Conservation (phyloP, 768 basidiomycete genomes). For the Hysterangium stoloniferum region DNA sequence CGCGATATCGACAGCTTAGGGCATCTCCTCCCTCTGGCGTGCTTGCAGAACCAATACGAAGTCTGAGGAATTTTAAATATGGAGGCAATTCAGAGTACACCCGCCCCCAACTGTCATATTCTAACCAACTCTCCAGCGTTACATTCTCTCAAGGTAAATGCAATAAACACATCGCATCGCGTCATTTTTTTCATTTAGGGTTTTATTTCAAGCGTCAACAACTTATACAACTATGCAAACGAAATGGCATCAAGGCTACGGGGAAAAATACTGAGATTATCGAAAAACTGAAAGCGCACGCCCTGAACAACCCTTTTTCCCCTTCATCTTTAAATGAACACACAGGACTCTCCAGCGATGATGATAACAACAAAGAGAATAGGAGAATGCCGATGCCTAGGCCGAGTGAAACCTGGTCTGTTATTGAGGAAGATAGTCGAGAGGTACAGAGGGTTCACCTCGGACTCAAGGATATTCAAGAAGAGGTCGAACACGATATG, state of each 20-base stretch:
- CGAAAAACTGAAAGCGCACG: conserved; percentile 58
- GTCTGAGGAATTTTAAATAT: neutral
- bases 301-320: conserved; percentile 51
- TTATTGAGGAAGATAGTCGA: conserved; percentile 54
- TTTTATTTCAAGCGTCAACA: conserved; percentile 48
- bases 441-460: conserved; percentile 3
- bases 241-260: conserved; percentile 68
- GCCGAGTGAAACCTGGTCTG: conserved; percentile 77
- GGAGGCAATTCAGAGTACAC: conserved; percentile 2
- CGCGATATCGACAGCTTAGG: neutral
- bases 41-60: no score
- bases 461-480: conserved; percentile 41
- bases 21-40: no score
- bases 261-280: conserved; percentile 77
- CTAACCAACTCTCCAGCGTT: conserved; percentile 80
- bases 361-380: conserved; percentile 23
- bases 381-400: conserved; percentile 31
- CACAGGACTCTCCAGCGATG: conserved; percentile 10
- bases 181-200: neutral
- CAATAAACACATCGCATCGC: neutral
- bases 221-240: conserved; percentile 79
- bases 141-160: conserved; percentile 55
- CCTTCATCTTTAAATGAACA: conserved; percentile 30
- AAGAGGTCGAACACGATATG: conserved; percentile 41
- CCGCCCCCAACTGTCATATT: conserved; percentile 34